Evolutionary conservation across 2,329 filamentous ascomycete genomes (phyloP).

Genomic region (Colletotrichum endophyticum): DNA sequence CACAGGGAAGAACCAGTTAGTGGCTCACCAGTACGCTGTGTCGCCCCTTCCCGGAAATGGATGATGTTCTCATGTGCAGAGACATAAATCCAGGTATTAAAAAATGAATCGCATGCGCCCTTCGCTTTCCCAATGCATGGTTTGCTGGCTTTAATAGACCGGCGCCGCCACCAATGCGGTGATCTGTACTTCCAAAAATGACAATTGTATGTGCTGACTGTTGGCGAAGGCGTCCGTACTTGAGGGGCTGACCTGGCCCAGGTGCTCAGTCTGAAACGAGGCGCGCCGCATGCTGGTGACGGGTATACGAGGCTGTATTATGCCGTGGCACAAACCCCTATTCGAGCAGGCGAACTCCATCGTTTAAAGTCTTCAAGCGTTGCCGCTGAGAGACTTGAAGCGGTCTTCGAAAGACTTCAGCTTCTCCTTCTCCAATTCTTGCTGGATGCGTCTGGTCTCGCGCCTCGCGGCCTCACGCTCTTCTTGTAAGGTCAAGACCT

Average conservation of each 20-base stretch:
- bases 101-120: background rate
- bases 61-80: background rate
- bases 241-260: constrained; percentile 6
- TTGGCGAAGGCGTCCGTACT: background rate
- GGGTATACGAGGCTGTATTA: constrained; percentile 6
- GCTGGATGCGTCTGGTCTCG: constrained; percentile 73
- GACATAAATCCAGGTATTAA: background rate
- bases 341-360: background rate
- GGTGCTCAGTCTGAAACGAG: constrained; percentile 14
- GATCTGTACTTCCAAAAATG: background rate
- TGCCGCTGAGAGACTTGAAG: constrained; percentile 37
- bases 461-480: constrained; percentile 76
- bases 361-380: constrained; percentile 10
- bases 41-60: background rate
- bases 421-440: constrained; percentile 68
- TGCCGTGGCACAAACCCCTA: constrained; percentile 14
- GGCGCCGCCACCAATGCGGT: background rate
- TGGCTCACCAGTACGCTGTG: background rate
- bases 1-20: background rate
- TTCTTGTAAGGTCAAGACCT: constrained; percentile 80
- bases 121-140: constrained; percentile 9
- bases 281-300: constrained; percentile 8
- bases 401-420: constrained; percentile 52
- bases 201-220: background rate
- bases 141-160: background rate